phyloP scores from a whole-genome alignment of 2,329 filamentous ascomycete genomes.

The Beauveria australis region DNA sequence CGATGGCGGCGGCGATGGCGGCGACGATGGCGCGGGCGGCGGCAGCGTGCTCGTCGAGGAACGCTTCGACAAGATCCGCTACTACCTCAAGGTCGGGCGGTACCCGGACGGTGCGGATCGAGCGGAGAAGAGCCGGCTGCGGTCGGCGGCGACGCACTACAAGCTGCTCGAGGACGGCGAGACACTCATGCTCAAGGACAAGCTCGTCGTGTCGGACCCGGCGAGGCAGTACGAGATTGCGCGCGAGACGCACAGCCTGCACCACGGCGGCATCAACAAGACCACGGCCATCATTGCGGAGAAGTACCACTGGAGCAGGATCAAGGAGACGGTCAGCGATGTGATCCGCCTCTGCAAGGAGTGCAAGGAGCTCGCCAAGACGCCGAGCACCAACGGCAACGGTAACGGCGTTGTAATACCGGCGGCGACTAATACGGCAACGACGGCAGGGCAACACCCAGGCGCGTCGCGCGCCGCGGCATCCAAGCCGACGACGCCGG shows the following conservation, averaged over 20 bases:
- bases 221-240: constrained; percentile 87
- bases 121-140: constrained; percentile 88
- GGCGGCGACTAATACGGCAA: constrained; percentile 13
- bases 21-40: constrained; percentile 40
- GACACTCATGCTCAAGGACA: constrained; percentile 92
- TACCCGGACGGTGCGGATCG: constrained; percentile 91
- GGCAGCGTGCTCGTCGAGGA: constrained; percentile 77
- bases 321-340: constrained; percentile 93
- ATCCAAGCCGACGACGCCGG: constrained; percentile 24
- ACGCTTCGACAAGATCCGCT: constrained; percentile 97
- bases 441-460: neutral
- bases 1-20: no score
- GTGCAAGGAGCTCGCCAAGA: constrained; percentile 73
- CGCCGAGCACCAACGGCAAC: constrained; percentile 20
- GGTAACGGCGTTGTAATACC: constrained; percentile 12
- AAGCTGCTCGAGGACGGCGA: constrained; percentile 68
- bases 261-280: constrained; percentile 95
- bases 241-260: constrained; percentile 60
- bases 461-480: neutral
- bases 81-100: constrained; percentile 88
- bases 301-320: constrained; percentile 93
- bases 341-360: constrained; percentile 87
- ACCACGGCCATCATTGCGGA: constrained; percentile 91
- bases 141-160: constrained; percentile 92
- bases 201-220: constrained; percentile 90